A percentile compares a stretch with the other conserved stretches of the same genome.
Evolutionary conservation across 208 protist species (phyloP).

Genomic region (Willaertia magna): DNA sequence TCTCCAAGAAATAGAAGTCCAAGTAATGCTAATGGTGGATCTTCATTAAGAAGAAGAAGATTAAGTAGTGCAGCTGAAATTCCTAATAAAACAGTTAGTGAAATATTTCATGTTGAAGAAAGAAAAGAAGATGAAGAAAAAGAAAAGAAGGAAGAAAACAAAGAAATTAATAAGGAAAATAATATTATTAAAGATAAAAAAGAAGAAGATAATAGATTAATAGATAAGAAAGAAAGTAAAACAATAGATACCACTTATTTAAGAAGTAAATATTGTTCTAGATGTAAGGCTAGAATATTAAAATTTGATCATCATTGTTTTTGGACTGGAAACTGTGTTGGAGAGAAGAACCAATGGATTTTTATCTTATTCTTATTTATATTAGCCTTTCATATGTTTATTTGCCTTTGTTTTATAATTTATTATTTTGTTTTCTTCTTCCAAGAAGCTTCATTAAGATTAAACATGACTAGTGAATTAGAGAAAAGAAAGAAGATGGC

Average conservation of each 20-base stretch:
- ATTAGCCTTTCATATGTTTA: background rate
- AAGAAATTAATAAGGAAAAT: too few species aligned
- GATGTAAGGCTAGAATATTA: background rate
- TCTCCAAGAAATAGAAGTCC: background rate
- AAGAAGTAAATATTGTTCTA: background rate
- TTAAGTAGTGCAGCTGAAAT: too few species aligned
- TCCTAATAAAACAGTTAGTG: too few species aligned
- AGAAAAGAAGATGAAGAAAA: background rate
- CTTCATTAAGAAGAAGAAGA: too few species aligned
- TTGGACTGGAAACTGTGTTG: background rate
- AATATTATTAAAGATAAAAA: too few species aligned
- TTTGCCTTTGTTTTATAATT: background rate
- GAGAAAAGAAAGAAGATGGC: too few species aligned
- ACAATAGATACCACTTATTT: background rate
- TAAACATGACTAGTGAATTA: too few species aligned
- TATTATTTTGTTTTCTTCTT: background rate
- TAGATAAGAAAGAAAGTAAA: background rate
- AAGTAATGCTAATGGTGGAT: too few species aligned
- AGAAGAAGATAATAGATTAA: background rate
- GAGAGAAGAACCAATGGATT: background rate
- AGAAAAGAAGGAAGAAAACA: background rate
- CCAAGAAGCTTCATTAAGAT: background rate
- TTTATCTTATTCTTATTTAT: background rate
- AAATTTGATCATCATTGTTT: background rate
- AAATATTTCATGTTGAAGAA: background rate